Percentiles rank a stretch among this genome's conserved stretches.
Conservation (phyloP, 805 yeast species). For the Lachancea dasiensis region DNA sequence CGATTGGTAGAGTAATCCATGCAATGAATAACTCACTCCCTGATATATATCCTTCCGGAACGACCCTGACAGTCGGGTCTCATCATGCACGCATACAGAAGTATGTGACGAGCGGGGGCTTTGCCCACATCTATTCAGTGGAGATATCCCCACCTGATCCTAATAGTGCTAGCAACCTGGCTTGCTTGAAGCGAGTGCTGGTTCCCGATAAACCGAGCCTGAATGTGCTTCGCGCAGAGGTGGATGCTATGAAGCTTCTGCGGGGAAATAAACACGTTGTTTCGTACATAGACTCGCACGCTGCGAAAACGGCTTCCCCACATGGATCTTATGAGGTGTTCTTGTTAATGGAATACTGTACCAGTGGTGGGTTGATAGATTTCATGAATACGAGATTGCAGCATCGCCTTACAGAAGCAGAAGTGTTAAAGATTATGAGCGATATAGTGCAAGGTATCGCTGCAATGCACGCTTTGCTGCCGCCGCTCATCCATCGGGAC, state of each 20-base stretch:
- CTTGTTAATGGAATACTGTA: conserved; percentile 73
- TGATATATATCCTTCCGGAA: conserved; percentile 67
- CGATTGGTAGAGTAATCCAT: too few species aligned
- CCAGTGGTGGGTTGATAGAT: conserved; percentile 69
- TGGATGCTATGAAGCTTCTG: conserved; percentile 91
- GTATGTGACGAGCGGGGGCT: conserved; percentile 87
- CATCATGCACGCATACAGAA: conserved; percentile 63
- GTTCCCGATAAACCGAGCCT: conserved; percentile 87
- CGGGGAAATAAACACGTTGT: conserved; percentile 77
- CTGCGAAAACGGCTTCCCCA: conserved; percentile 55
- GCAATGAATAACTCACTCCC: conserved; percentile 46
- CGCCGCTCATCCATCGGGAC: conserved; percentile 73
- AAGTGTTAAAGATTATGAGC: conserved; percentile 60
- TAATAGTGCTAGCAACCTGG: conserved; percentile 46
- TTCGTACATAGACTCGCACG: conserved; percentile 91
- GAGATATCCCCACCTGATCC: conserved; percentile 53
- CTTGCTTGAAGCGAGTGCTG: conserved; percentile 89
- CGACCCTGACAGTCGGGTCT: conserved; percentile 74
- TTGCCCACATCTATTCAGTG: conserved; percentile 90
- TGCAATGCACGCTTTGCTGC: conserved; percentile 66
- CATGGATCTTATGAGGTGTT: conserved; percentile 68
- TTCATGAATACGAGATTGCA: conserved; percentile 70
- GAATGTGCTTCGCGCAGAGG: conserved; percentile 84
- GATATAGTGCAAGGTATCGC: conserved; percentile 70
- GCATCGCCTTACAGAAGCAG: conserved; percentile 60